phyloP scores from a whole-genome alignment of 495 filamentous ascomycete genomes.

The Chaetomium cochliodes region DNA sequence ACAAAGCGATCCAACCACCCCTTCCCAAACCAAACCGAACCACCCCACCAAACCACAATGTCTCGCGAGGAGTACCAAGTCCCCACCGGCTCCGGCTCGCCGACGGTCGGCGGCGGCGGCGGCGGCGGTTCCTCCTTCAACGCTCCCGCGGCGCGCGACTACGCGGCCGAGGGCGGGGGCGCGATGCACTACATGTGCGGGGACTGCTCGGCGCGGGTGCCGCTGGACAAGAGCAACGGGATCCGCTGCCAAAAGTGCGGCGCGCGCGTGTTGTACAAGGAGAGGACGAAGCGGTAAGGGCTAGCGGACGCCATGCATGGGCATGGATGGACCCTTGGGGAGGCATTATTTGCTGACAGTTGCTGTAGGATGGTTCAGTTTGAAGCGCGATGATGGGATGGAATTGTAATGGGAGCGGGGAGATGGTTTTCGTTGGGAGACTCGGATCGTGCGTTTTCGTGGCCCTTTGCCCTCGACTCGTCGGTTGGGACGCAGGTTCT shows the following conservation, averaged over 20 bases:
- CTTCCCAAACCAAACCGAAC: neutral
- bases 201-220: constrained; percentile 82
- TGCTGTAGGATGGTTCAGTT: constrained; percentile 92
- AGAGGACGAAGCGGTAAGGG: constrained; percentile 88
- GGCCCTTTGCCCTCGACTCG: neutral
- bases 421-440: neutral
- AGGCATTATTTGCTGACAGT: constrained; percentile 12
- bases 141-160: constrained; percentile 26
- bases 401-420: neutral
- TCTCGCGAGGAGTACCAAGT: constrained; percentile 63
- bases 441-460: neutral
- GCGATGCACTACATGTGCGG: constrained; percentile 85
- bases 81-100: constrained; percentile 43
- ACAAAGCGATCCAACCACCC: neutral
- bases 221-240: constrained; percentile 77
- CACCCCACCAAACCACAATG: constrained; percentile 46
- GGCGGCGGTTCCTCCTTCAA: too few species aligned
- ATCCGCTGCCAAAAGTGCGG: constrained; percentile 97
- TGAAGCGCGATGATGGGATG: constrained; percentile 78
- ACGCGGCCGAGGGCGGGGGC: constrained; percentile 36
- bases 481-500: neutral
- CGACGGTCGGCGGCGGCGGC: constrained; percentile 31
- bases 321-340: too few species aligned
- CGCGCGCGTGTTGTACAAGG: constrained; percentile 94
- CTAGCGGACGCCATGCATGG: too few species aligned